Percentiles rank a stretch among this genome's conserved stretches.
phyloP scores from a whole-genome alignment of 192 early-diverging fungal species.

The Podila epigama region DNA sequence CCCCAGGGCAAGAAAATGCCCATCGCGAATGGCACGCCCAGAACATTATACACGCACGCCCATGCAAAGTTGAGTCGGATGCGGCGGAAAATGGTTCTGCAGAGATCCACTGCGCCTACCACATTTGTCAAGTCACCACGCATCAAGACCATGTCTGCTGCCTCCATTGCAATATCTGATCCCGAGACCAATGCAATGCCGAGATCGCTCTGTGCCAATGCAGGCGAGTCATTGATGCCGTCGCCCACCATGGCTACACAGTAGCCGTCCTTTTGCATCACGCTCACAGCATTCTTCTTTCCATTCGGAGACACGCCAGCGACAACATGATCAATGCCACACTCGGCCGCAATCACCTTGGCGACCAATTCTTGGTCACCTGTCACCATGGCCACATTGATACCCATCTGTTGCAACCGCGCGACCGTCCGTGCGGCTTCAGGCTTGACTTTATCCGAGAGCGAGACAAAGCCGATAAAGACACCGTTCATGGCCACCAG shows the following conservation, averaged over 20 bases:
- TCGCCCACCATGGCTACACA: slow-evolving; percentile 94
- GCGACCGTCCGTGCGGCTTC: slow-evolving; percentile 76
- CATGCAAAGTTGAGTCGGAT: slow-evolving; percentile 89
- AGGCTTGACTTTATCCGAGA: slow-evolving; percentile 86
- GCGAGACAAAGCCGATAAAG: slow-evolving; percentile 73
- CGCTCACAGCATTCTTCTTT: slow-evolving; percentile 79
- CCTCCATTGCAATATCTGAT: slow-evolving; percentile 96
- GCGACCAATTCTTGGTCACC: slow-evolving; percentile 92
- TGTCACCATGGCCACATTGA: slow-evolving; percentile 89
- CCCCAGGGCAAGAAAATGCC: slow-evolving; percentile 89
- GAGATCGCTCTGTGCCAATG: slow-evolving; percentile 83
- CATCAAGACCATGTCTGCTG: slow-evolving; percentile 94
- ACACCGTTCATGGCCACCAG: slow-evolving; percentile 71
- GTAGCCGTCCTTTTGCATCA: slow-evolving; percentile 62
- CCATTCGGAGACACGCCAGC: slow-evolving; percentile 93
- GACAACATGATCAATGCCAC: slow-evolving; percentile 85
- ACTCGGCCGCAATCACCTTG: slow-evolving; percentile 77
- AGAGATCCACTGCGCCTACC: slow-evolving; percentile 85
- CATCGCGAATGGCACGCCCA: slow-evolving; percentile 96
- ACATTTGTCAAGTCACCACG: slow-evolving; percentile 85
- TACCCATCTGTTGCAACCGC: slow-evolving; percentile 76
- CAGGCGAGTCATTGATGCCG: slow-evolving; percentile 95
- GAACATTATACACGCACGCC: slow-evolving; percentile 91
- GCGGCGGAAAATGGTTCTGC: slow-evolving; percentile 81
- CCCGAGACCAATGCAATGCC: slow-evolving; percentile 91